Percentiles rank a stretch among this genome's conserved stretches.
Conservation (phyloP, 1,284 basidiomycete genomes). For the Moniliophthora roreri region DNA sequence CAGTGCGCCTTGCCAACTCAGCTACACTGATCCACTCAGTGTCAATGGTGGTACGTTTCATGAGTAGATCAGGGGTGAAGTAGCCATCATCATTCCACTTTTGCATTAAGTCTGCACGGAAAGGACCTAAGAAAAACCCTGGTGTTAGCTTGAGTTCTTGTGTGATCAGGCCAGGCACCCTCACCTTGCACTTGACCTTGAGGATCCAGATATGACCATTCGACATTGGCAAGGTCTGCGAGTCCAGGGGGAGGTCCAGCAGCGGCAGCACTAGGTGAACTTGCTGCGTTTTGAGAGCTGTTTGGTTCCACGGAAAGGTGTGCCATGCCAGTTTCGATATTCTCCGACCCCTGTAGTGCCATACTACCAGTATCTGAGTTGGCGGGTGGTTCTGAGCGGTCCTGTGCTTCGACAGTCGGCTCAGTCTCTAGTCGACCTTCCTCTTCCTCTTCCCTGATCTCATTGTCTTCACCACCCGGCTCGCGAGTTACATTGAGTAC, state of each 20-base stretch:
- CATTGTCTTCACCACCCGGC: conserved; percentile 37
- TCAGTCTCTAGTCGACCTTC: conserved; percentile 23
- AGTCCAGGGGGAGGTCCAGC: conserved; percentile 44
- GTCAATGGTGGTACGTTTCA: conserved; percentile 76
- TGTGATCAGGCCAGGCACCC: conserved; percentile 13
- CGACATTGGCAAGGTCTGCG: conserved; percentile 64
- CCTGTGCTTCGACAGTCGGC: conserved; percentile 4
- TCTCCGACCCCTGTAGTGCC: conserved; percentile 8
- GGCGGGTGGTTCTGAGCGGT: conserved; percentile 12
- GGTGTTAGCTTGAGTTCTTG: conserved; percentile 5
- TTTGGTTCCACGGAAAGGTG: conserved; percentile 18
- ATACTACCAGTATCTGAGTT: conserved; percentile 13
- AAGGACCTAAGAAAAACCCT: conserved; percentile 66
- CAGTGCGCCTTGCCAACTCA: conserved; percentile 51
- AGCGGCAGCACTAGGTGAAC: conserved; percentile 19
- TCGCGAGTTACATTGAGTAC: conserved; percentile 39
- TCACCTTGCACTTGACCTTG: conserved; percentile 86
- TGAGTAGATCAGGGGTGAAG: conserved; percentile 83
- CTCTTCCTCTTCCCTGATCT: conserved; percentile 63
- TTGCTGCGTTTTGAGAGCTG: conserved; percentile 13
- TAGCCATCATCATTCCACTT: conserved; percentile 94
- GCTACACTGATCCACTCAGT: conserved; percentile 64
- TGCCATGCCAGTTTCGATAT: conserved; percentile 16
- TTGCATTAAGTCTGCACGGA: conserved; percentile 90
- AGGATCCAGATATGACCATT: conserved; percentile 94